A percentile compares a stretch with the other conserved stretches of the same genome.
phyloP scores from a whole-genome alignment of 2,329 filamentous ascomycete species.

The Sphaerulina musiva region DNA sequence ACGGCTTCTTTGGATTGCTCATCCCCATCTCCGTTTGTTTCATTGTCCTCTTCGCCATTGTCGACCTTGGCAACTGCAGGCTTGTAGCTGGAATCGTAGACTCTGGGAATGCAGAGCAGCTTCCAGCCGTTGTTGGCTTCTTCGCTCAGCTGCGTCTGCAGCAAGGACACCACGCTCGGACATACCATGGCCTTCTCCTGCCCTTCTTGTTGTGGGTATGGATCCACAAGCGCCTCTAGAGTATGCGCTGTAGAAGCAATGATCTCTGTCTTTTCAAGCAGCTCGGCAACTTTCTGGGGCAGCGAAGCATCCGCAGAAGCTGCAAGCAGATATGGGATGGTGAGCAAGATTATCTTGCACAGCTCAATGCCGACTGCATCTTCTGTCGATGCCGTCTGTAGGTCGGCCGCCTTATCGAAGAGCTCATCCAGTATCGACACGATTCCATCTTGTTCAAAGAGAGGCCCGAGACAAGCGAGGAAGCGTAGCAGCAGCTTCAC shows the following conservation, averaged over 20 bases:
- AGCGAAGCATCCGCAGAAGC: conserved; percentile 56
- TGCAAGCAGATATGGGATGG: conserved; percentile 82
- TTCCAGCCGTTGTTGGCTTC: conserved; percentile 72
- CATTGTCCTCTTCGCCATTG: conserved; percentile 24
- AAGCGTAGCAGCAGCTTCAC: conserved; percentile 89
- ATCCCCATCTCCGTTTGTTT: conserved; percentile 50
- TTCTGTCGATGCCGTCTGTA: conserved; percentile 87
- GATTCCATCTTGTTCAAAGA: conserved; percentile 76
- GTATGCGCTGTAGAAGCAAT: conserved; percentile 84
- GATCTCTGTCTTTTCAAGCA: conserved; percentile 91
- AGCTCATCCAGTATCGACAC: conserved; percentile 81
- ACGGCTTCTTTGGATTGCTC: conserved; percentile 45
- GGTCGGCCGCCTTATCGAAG: conserved; percentile 83
- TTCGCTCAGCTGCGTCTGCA: conserved; percentile 77
- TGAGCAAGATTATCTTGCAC: conserved; percentile 92
- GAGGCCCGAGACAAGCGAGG: conserved; percentile 73
- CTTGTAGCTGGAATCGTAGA: conserved; percentile 41
- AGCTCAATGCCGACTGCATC: conserved; percentile 77
- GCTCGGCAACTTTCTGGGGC: conserved; percentile 64
- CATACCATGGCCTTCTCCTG: conserved; percentile 57
- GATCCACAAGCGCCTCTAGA: conserved; percentile 78
- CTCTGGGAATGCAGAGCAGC: conserved; percentile 56
- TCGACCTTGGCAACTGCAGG: conserved; percentile 10
- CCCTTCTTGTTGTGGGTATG: conserved; percentile 58
- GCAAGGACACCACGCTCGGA: conserved; percentile 68